Evolutionary conservation across 1,284 basidiomycete species (phyloP).

Genomic region (Ustilago hordei): DNA sequence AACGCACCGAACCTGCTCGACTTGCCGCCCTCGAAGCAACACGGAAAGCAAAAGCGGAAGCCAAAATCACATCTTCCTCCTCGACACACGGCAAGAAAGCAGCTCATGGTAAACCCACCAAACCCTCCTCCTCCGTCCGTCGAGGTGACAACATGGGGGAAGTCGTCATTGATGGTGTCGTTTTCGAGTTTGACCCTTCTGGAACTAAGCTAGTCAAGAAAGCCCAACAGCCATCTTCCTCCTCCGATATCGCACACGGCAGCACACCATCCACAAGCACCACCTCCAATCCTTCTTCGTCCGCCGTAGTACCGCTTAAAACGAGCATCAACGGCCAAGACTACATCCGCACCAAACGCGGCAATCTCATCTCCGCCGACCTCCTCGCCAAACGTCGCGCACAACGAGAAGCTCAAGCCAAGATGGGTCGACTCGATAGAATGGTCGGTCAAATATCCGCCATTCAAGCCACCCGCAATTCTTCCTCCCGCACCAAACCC

Average conservation of each 20-base stretch:
- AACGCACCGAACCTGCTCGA: slow-evolving; percentile 62
- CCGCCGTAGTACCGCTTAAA: slow-evolving; percentile 35
- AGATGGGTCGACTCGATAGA: slow-evolving; percentile 51
- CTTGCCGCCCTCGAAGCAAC: slow-evolving; percentile 56
- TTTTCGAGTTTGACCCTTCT: slow-evolving; percentile 72
- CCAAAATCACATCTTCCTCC: slow-evolving; percentile 14
- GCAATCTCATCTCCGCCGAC: slow-evolving; percentile 70
- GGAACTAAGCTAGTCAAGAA: slow-evolving; percentile 72
- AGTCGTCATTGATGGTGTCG: slow-evolving; percentile 72
- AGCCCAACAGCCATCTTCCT: slow-evolving; percentile 29
- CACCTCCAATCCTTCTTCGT: neutral
- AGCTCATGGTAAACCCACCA: slow-evolving; percentile 5
- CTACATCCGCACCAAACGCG: slow-evolving; percentile 70
- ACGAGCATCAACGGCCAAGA: slow-evolving; percentile 70
- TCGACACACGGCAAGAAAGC: slow-evolving; percentile 10
- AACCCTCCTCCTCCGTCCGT: slow-evolving; percentile 37
- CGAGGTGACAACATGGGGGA: slow-evolving; percentile 66
- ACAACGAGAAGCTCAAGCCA: slow-evolving; percentile 47
- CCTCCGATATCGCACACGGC: neutral
- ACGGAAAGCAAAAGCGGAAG: slow-evolving; percentile 43
- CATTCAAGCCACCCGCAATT: slow-evolving; percentile 47
- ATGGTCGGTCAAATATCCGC: slow-evolving; percentile 55
- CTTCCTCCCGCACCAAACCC: slow-evolving; percentile 9
- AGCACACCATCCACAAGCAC: slow-evolving; percentile 1
- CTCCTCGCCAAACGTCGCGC: slow-evolving; percentile 61